Evolutionary conservation across 495 filamentous ascomycete genomes (phyloP).

Genomic region (Penicillium angulare): DNA sequence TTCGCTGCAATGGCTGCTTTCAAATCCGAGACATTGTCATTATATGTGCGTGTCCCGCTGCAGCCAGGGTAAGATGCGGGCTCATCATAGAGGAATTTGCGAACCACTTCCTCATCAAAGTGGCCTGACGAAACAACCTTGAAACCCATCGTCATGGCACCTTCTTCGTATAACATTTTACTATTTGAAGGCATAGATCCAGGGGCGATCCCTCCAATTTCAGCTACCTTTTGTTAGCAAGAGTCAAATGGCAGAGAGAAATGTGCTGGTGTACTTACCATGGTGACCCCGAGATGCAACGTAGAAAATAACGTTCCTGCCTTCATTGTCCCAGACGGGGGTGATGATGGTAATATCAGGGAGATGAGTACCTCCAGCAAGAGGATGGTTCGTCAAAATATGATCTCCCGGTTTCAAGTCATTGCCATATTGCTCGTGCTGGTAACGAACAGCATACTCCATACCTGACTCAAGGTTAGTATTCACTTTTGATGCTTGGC

Average conservation of each 20-base stretch:
- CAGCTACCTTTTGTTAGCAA: slow-evolving; percentile 78
- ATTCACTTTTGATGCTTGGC: background rate
- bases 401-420: slow-evolving; percentile 86
- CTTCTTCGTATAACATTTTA: slow-evolving; percentile 87
- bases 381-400: slow-evolving; percentile 88
- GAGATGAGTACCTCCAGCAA: slow-evolving; percentile 80
- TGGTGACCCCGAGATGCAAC: slow-evolving; percentile 83
- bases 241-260: background rate
- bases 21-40: slow-evolving; percentile 89
- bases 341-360: slow-evolving; percentile 90
- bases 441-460: slow-evolving; percentile 53
- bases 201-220: slow-evolving; percentile 89
- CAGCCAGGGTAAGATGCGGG: slow-evolving; percentile 80
- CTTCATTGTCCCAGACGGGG: slow-evolving; percentile 67
- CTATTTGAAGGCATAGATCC: slow-evolving; percentile 93
- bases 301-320: slow-evolving; percentile 69
- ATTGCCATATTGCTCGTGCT: slow-evolving; percentile 79
- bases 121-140: slow-evolving; percentile 83
- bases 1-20: slow-evolving; percentile 92
- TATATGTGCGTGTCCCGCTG: slow-evolving; percentile 79
- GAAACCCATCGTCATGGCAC: slow-evolving; percentile 84
- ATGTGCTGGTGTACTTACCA: slow-evolving; percentile 37
- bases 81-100: slow-evolving; percentile 71
- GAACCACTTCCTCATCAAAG: slow-evolving; percentile 81
- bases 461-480: slow-evolving; percentile 47